Evolutionary conservation across 768 basidiomycete species (phyloP), one percentile per base, ranked within the genome.

Genomic region (Pleurotus tuber-regium): DNA sequence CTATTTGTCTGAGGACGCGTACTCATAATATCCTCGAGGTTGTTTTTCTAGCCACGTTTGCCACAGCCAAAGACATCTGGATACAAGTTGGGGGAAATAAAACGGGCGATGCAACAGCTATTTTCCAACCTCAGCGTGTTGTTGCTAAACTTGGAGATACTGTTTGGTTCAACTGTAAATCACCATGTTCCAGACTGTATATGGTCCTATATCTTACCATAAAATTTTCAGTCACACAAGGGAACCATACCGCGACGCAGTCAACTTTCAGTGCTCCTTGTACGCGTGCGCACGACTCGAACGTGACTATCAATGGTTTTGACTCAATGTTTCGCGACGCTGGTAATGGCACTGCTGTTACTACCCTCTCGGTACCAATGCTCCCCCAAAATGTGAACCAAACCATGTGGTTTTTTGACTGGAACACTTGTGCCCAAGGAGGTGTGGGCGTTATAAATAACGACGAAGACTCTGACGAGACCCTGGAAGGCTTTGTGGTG

Each of bases 371-470:
- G 21, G 69, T 83, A 33, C 67, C 75, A 16, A 72, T 86, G 59
- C 58, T 61, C 38, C 51, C 60, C 8, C 65, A 77, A 48, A 68
- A 75, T 52, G 67, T 61, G 53, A 71, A 70, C 51, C 57, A 54
- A 9, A 77, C 83, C 16, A 69, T 82, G 42, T 86, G 82, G 82
- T 85, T 81, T 63, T 86, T 67, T 62, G 84, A 86, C 66, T 60
- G 57, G 53, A 74, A 73, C 55, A 76, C 75, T 5, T 86, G 84
- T 62, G 72, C 68, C 2, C 54, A 70, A 44, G 84, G 82, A 44
- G 83, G 80, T 26, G 83, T 85, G 38, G 84, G 83, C 33, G 83
- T 66, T 8, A 79, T 86, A 58, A 85, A 86, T 58, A 57, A 71
- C 52, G 80, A 83, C 54, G 66, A 63, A 21, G 72, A 70, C 19